phyloP scores from a whole-genome alignment of 805 yeast species.

The Myxozyma neotropica region DNA sequence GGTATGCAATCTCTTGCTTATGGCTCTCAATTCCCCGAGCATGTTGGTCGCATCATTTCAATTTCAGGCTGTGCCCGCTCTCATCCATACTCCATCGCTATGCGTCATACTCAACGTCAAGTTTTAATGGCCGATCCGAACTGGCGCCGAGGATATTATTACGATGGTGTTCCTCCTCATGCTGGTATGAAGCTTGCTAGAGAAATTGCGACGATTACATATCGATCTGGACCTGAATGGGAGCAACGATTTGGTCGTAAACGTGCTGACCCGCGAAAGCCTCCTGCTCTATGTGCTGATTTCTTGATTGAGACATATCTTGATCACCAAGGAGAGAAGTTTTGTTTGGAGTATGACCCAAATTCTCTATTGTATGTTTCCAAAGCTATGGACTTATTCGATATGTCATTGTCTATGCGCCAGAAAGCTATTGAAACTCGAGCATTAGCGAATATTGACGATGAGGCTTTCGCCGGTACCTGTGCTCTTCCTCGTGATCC shows the following conservation, averaged over 20 bases:
- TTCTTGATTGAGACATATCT: slow-evolving; percentile 88
- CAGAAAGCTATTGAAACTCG: slow-evolving; percentile 20
- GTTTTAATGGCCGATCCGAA: slow-evolving; percentile 92
- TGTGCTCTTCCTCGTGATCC: slow-evolving; percentile 28
- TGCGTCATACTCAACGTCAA: slow-evolving; percentile 90
- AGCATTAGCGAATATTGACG: not conserved
- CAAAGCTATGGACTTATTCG: slow-evolving; percentile 94
- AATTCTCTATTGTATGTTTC: slow-evolving; percentile 84
- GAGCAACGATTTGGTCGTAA: slow-evolving; percentile 88
- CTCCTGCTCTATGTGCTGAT: slow-evolving; percentile 92
- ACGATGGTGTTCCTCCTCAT: slow-evolving; percentile 81
- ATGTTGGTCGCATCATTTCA: slow-evolving; percentile 71
- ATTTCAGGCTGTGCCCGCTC: slow-evolving; percentile 92
- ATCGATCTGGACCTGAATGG: slow-evolving; percentile 97
- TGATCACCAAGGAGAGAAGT: slow-evolving; percentile 94
- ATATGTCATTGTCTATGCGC: slow-evolving; percentile 46
- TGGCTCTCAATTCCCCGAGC: slow-evolving; percentile 78
- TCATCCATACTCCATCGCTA: slow-evolving; percentile 91
- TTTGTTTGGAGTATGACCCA: slow-evolving; percentile 87
- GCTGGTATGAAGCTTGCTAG: slow-evolving; percentile 93
- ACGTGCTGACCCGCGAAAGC: slow-evolving; percentile 72
- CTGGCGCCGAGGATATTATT: slow-evolving; percentile 90
- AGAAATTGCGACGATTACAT: slow-evolving; percentile 91
- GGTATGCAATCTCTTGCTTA: slow-evolving; percentile 96
- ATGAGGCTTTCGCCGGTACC: slow-evolving; percentile 3